Evolutionary conservation across 116 monocot species (phyloP).

Genomic region (Phalaenopsis hybrid): DNA sequence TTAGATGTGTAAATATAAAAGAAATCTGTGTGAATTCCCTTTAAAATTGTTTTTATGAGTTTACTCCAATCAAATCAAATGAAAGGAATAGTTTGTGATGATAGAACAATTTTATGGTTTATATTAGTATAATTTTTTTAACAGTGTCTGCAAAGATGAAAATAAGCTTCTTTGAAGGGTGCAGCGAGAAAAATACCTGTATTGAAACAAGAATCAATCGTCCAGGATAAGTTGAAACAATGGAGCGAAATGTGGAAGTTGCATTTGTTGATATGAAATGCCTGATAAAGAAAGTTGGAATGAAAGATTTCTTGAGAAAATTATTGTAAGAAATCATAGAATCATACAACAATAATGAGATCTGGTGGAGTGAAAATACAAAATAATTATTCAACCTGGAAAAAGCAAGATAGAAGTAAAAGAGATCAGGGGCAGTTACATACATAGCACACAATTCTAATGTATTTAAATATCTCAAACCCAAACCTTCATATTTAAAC

Average conservation of each 20-base stretch:
- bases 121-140: neutral
- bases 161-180: neutral
- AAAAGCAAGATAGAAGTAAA: no score
- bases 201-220: slow-evolving; percentile 61
- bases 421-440: no score
- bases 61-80: neutral
- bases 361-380: no score
- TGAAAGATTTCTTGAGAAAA: neutral
- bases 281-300: slow-evolving; percentile 21
- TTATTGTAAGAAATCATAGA: no score
- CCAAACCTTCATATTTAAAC: no score
- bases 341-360: no score
- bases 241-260: slow-evolving; percentile 77
- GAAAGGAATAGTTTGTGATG: neutral
- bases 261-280: slow-evolving; percentile 83
- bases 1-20: no score
- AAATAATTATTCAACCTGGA: no score
- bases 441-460: no score
- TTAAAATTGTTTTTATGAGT: neutral
- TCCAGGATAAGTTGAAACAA: slow-evolving; percentile 91
- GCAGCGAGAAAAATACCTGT: slow-evolving; percentile 46
- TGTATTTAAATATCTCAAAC: no score
- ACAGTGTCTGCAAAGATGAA: neutral
- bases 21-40: no score
- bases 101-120: neutral